Evolutionary conservation across 257 asterid genomes (phyloP).

Genomic region (Lycium ferocissimum): DNA sequence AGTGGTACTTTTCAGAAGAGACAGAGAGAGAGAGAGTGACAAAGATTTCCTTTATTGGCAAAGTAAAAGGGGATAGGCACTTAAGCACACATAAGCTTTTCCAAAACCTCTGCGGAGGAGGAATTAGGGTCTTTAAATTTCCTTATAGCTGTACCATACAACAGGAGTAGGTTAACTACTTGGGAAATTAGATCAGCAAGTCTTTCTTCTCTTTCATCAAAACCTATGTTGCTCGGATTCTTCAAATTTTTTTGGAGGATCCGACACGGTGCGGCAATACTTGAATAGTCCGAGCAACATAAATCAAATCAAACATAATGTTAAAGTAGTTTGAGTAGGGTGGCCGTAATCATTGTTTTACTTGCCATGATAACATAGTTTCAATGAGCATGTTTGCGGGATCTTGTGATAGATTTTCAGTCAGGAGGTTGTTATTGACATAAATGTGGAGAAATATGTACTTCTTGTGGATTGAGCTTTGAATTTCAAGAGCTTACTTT

Average conservation of each 20-base stretch:
- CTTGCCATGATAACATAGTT: neutral
- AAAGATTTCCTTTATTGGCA: neutral
- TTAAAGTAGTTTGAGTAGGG: neutral
- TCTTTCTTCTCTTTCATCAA: neutral
- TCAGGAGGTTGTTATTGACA: conserved; percentile 10
- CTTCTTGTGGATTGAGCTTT: neutral
- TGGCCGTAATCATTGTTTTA: neutral
- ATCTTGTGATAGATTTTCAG: neutral
- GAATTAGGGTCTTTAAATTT: neutral
- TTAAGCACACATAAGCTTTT: neutral
- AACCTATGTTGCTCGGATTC: neutral
- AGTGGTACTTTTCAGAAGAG: neutral
- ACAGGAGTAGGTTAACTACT: conserved; percentile 1
- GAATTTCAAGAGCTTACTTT: conserved; percentile 18
- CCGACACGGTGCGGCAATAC: too few relatives aligned
- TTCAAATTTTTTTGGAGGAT: too few relatives aligned
- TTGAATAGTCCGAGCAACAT: too few relatives aligned
- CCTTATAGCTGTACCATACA: neutral
- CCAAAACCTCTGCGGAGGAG: neutral
- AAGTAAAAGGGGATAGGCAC: neutral
- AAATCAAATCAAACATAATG: neutral
- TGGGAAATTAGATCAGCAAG: neutral
- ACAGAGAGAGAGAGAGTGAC: neutral
- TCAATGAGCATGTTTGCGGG: neutral
- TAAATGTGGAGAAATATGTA: neutral